Evolutionary conservation across 2,329 filamentous ascomycete species (phyloP).

Genomic region (Alternaria incomplexa): DNA sequence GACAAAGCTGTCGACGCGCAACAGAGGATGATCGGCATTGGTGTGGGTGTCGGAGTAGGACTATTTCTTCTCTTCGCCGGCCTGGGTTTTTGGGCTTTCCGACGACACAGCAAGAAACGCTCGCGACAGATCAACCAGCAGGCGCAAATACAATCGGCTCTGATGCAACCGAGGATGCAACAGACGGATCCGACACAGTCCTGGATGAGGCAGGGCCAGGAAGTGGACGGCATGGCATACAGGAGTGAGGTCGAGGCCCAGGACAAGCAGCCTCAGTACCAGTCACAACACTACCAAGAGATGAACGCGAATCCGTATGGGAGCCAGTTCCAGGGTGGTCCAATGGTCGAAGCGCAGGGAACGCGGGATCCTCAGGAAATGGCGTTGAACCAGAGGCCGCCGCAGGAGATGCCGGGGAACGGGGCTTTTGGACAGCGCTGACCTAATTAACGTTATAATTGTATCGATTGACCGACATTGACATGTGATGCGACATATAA

Average conservation of each 20-base stretch:
- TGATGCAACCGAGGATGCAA: background rate
- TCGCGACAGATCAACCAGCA: conserved; percentile 4
- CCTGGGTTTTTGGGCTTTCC: background rate
- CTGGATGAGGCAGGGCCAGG: background rate
- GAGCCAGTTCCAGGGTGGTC: background rate
- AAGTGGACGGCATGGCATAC: conserved; percentile 2
- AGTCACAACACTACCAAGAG: background rate
- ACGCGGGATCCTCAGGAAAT: conserved; percentile 5
- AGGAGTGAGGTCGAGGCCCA: conserved; percentile 2
- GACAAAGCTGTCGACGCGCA: background rate
- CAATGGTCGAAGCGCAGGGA: background rate
- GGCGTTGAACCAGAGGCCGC: background rate
- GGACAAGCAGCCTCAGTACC: background rate
- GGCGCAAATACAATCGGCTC: background rate
- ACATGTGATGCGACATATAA: background rate
- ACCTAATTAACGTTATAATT: background rate
- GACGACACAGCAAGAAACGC: conserved; percentile 4
- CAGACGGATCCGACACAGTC: background rate
- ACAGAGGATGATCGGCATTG: background rate
- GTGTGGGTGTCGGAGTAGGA: background rate
- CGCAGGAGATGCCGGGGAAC: background rate
- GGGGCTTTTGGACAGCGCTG: background rate
- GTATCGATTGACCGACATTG: background rate
- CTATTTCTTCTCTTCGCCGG: conserved; percentile 1
- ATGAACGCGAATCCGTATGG: background rate